Evolutionary conservation across 768 basidiomycete genomes (phyloP), one percentile per base, ranked within the genome.

Genomic region (Lactarius hatsudake): DNA sequence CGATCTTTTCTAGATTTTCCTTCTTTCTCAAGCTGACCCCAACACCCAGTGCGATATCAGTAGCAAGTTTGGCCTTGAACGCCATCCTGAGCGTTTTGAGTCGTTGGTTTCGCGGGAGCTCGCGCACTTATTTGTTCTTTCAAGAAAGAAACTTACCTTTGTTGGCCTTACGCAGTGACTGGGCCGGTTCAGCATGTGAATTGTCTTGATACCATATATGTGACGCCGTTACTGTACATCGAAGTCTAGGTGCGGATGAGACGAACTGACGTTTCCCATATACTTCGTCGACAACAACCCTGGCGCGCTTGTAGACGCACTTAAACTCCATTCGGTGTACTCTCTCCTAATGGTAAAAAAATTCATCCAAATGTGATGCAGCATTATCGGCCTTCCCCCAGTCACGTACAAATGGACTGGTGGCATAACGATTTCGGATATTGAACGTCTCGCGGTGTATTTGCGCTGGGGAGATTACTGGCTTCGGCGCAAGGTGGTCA

Each of bases 31-130:
- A 34, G 34, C 8, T 34, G 34, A 34, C 9, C 1, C 88, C 12
- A 81, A 78, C 71, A 82, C 78, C 2, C 75, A 78, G 59, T 93
- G 90, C 73, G 76, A 87, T 66, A 80, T 93, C 54, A 67, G 78
- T 34, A 34, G 34, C 34, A 10, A 10, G 34, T 86, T 91, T 70
- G 77, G 80, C 79, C 1, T 83, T 89, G 72, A 86, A 84, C 67
- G 89, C 90, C 64, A 78, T 90, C 67, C 73, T 89, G 88, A 88
- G 69, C 71, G 85, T 76, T 34, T 51, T 1, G 8, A 32, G 32
- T 32, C 13, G 23, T 0, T 38, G 38, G 13, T 51, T 51, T 51
- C 13, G 23, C 12, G 12, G 48, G 48, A 10, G 23, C 12, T 2
- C 48, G 26, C 48, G 5, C 48, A 7, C 13, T 1, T 12, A 5